Evolutionary conservation across 495 filamentous ascomycete genomes (phyloP).

Genomic region (Umbilicaria muhlenbergii): DNA sequence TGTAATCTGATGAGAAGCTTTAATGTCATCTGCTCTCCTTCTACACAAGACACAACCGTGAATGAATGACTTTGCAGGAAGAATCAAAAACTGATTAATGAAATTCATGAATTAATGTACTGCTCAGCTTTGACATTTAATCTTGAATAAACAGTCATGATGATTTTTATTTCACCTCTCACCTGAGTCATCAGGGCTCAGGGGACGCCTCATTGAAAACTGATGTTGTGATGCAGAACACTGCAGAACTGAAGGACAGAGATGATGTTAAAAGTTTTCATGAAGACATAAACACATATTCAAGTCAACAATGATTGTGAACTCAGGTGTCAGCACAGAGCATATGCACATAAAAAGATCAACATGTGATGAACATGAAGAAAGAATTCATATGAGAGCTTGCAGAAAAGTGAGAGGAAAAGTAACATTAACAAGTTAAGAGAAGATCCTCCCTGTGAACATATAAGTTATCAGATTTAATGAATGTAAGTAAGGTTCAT

Average conservation of each 20-base stretch:
- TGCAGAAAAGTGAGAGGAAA: slow-evolving; percentile 12
- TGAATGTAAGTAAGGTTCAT: slow-evolving; percentile 4
- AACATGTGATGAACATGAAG: slow-evolving; percentile 16
- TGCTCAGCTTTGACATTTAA: slow-evolving; percentile 18
- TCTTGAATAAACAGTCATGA: slow-evolving; percentile 9
- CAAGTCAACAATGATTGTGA: slow-evolving; percentile 1
- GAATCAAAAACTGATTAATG: slow-evolving; percentile 16
- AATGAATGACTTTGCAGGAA: slow-evolving; percentile 23
- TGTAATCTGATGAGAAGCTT: background rate
- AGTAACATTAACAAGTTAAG: slow-evolving; percentile 11
- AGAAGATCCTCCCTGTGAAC: slow-evolving; percentile 5
- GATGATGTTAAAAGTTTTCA: slow-evolving; percentile 12
- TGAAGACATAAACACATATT: slow-evolving; percentile 14
- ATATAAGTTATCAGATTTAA: slow-evolving; percentile 2
- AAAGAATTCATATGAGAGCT: slow-evolving; percentile 18
- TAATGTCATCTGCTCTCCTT: slow-evolving; percentile 13
- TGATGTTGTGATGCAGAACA: slow-evolving; percentile 14
- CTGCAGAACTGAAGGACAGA: slow-evolving; percentile 8
- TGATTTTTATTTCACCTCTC: slow-evolving; percentile 7
- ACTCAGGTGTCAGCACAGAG: slow-evolving; percentile 15
- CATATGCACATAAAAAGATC: slow-evolving; percentile 12
- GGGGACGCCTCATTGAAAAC: slow-evolving; percentile 13
- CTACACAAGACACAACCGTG: slow-evolving; percentile 21
- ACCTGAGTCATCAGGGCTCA: slow-evolving; percentile 12
- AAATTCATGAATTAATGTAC: slow-evolving; percentile 25